Percentiles rank a stretch among this genome's conserved stretches.
Conservation (phyloP, 2,329 filamentous ascomycete genomes). For the Paecilomyces dactylethromorphus region DNA sequence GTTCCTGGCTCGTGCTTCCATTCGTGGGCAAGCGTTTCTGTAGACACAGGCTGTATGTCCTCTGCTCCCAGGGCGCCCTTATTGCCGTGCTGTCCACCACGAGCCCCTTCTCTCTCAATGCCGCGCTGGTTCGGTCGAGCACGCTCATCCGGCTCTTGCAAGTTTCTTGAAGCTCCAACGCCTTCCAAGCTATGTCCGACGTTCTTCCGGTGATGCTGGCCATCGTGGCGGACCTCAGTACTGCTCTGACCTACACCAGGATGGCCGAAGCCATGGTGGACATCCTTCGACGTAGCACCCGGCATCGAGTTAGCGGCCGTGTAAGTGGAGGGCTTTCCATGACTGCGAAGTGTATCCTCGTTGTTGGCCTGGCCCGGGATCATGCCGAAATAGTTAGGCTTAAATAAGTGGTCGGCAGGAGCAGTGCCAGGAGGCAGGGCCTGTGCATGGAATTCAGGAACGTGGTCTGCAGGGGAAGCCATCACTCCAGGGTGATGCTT, state of each 20-base stretch:
- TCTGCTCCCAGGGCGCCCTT: slow-evolving; percentile 24
- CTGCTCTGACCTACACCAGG: slow-evolving; percentile 45
- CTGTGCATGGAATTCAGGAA: slow-evolving; percentile 59
- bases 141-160: slow-evolving; percentile 15
- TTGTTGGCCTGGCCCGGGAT: slow-evolving; percentile 36
- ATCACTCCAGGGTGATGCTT: slow-evolving; percentile 60
- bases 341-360: slow-evolving; percentile 27
- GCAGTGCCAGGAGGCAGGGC: slow-evolving; percentile 58
- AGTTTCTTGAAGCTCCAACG: slow-evolving; percentile 26
- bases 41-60: slow-evolving; percentile 21
- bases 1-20: slow-evolving; percentile 21
- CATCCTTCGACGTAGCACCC: slow-evolving; percentile 48
- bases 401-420: slow-evolving; percentile 46
- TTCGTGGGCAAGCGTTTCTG: slow-evolving; percentile 16
- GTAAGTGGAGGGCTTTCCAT: slow-evolving; percentile 35
- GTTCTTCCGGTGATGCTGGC: slow-evolving; percentile 35
- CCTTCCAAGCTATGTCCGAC: slow-evolving; percentile 38
- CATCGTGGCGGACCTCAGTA: slow-evolving; percentile 43
- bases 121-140: slow-evolving; percentile 19
- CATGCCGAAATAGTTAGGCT: slow-evolving; percentile 32
- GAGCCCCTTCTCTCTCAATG: slow-evolving; percentile 19
- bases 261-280: slow-evolving; percentile 49
- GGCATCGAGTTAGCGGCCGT: slow-evolving; percentile 41
- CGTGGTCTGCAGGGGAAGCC: slow-evolving; percentile 49
- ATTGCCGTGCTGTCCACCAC: slow-evolving; percentile 15